Conservation (phyloP, 2,329 filamentous ascomycete species). For the Sporothrix euskadiensis region DNA sequence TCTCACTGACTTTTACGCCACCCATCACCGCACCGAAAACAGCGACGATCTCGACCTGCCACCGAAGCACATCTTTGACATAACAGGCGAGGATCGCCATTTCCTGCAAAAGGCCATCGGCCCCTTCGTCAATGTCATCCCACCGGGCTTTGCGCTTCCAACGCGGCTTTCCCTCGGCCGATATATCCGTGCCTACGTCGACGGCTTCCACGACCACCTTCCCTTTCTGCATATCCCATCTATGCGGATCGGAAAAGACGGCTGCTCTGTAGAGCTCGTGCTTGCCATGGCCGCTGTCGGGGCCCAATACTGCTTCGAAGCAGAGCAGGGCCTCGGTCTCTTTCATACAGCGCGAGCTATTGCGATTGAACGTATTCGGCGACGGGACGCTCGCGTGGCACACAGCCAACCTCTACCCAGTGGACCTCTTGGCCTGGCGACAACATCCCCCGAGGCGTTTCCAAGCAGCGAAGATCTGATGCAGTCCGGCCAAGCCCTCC, state of each 20-base stretch:
- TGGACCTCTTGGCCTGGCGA: constrained; percentile 23
- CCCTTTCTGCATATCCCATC: constrained; percentile 41
- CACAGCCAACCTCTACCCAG: constrained; percentile 12
- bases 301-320: constrained; percentile 52
- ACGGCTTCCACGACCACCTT: constrained; percentile 49
- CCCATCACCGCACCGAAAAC: background rate
- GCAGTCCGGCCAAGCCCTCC: constrained; percentile 52
- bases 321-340: constrained; percentile 53
- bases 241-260: constrained; percentile 14
- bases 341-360: constrained; percentile 59
- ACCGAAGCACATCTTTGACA: background rate
- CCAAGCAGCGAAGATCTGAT: constrained; percentile 39
- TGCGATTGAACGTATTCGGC: constrained; percentile 52
- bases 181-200: constrained; percentile 32
- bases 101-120: background rate
- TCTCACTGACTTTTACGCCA: background rate
- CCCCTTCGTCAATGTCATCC: background rate
- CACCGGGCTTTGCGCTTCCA: constrained; percentile 29
- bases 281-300: constrained; percentile 54
- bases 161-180: constrained; percentile 31
- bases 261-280: constrained; percentile 44
- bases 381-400: constrained; percentile 49
- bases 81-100: background rate
- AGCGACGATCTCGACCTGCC: background rate
- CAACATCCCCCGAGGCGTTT: background rate